Percentiles rank a stretch among this genome's conserved stretches.
Evolutionary conservation across 352 stramenopile genomes (phyloP).

Genomic region (Phytophthora chlamydospora): DNA sequence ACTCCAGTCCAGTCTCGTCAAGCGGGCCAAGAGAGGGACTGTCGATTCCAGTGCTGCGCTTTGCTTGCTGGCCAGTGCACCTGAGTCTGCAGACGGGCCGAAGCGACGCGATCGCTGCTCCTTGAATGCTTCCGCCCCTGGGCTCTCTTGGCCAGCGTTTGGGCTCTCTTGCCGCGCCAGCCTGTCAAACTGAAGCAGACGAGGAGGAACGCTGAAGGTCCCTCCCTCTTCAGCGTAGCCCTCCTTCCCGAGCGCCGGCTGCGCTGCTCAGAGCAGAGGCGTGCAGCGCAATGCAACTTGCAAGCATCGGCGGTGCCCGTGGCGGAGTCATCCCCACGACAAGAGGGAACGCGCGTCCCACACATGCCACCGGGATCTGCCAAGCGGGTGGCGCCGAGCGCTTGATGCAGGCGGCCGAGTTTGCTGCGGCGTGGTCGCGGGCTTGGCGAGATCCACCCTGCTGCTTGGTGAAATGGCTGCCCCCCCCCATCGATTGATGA

Average conservation of each 20-base stretch:
- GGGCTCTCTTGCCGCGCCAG: not conserved
- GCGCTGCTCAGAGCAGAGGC: slow-evolving; percentile 23
- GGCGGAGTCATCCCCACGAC: not conserved
- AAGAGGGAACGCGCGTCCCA: slow-evolving; percentile 19
- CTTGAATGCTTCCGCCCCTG: slow-evolving; percentile 11
- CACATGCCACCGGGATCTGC: slow-evolving; percentile 14
- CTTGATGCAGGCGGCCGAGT: slow-evolving; percentile 1
- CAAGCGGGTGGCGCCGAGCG: slow-evolving; percentile 18
- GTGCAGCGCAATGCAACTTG: not conserved
- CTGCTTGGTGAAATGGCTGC: slow-evolving; percentile 11
- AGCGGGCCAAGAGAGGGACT: slow-evolving; percentile 19
- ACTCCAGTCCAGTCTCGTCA: not conserved
- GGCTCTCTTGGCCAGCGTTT: not conserved
- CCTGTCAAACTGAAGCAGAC: slow-evolving; percentile 26
- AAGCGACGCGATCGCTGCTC: not conserved
- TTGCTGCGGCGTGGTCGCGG: not conserved
- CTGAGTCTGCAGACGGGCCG: slow-evolving; percentile 31
- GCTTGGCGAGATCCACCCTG: not conserved
- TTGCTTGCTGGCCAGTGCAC: slow-evolving; percentile 28
- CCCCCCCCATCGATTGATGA: slow-evolving; percentile 13
- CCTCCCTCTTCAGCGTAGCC: slow-evolving; percentile 25
- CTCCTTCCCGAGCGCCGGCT: slow-evolving; percentile 32
- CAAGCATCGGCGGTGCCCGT: slow-evolving; percentile 7
- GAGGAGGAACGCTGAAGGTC: slow-evolving; percentile 24
- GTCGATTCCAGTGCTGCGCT: slow-evolving; percentile 4